Evolutionary conservation across 2,329 filamentous ascomycete genomes (phyloP).

Genomic region (Penicillium sp.): DNA sequence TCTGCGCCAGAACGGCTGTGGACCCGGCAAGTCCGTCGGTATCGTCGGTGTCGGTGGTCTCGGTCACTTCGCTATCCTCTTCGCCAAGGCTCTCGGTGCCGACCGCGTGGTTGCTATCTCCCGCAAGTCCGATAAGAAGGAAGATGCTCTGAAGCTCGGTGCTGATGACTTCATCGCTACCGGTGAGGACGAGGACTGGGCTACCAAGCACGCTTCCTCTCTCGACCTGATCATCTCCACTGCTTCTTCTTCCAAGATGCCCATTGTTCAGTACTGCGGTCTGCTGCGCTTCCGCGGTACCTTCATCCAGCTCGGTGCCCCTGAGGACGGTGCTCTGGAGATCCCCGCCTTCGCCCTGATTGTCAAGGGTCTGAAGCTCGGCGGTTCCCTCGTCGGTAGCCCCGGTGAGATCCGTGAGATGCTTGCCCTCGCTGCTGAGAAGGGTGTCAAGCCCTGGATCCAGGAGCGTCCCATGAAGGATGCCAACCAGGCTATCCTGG

Average conservation of each 20-base stretch:
- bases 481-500: conserved; percentile 44
- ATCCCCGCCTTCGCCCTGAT: conserved; percentile 62
- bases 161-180: conserved; percentile 60
- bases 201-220: conserved; percentile 46
- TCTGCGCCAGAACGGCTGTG: conserved; percentile 64
- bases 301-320: conserved; percentile 66
- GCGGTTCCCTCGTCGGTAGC: conserved; percentile 47
- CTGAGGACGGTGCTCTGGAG: conserved; percentile 58
- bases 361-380: conserved; percentile 50
- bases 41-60: conserved; percentile 72
- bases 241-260: conserved; percentile 53
- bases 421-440: conserved; percentile 44
- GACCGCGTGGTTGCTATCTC: conserved; percentile 61
- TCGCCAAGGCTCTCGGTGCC: conserved; percentile 66
- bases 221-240: conserved; percentile 61
- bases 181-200: conserved; percentile 57
- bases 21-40: conserved; percentile 69
- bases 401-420: conserved; percentile 46
- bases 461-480: conserved; percentile 44
- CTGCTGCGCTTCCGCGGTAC: conserved; percentile 22
- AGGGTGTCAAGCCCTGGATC: conserved; percentile 44
- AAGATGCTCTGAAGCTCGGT: conserved; percentile 57
- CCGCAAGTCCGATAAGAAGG: conserved; percentile 51
- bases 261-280: conserved; percentile 17
- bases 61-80: conserved; percentile 71